Base-by-base conservation (phyloP, 768 basidiomycete species). In the Pisolithus microcarpus region DNA sequence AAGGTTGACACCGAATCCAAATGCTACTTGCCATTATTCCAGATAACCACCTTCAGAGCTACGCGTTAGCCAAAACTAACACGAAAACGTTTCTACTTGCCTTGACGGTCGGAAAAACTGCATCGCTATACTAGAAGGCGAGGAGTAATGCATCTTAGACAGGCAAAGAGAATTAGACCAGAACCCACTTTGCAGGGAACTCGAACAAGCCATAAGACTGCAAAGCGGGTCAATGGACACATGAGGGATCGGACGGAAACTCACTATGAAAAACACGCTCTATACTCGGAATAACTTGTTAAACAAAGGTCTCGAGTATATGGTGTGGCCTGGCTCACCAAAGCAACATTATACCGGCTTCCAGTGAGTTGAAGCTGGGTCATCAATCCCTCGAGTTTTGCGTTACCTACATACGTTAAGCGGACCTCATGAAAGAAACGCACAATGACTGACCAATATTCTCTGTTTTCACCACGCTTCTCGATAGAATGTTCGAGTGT, bases 181-280 rank as follows among this genome's bases (percentile, higher is more conserved):
- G 24, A 26, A 59, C 73, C 28, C 51, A 83, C 81, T 85, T 85
- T 28, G 80, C 75, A 0, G 83, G 83, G 51, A 78, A 81, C 69
- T 85, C 83, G 51, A 80, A 83, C 1, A 67, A 26, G 24, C 58
- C 60, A 42, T 66, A 45, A 79, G 69, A 58, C 80, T 81, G 55
- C 79, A 80, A 7, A 77, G 11, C 4, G 10, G 10, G 78, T 79
- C 78, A 55, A 40, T 24, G 2, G 37, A 18, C 36, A 42, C 37
- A 15, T 30, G 47, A 40, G 9, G 23, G 47, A 31, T 49, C 47
- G 16, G 8, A 21, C 38, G 16, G n/a, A 24, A 24, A 66, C 80
- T 49, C 57, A 85, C 84, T 40, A 87, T 76, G 60, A 85, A 85
- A 58, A 76, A 87, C 77, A 82, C 80, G 0, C 82, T 85, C 83